Conservation (phyloP, 257 asterid species). For the Jasminum sambac region DNA sequence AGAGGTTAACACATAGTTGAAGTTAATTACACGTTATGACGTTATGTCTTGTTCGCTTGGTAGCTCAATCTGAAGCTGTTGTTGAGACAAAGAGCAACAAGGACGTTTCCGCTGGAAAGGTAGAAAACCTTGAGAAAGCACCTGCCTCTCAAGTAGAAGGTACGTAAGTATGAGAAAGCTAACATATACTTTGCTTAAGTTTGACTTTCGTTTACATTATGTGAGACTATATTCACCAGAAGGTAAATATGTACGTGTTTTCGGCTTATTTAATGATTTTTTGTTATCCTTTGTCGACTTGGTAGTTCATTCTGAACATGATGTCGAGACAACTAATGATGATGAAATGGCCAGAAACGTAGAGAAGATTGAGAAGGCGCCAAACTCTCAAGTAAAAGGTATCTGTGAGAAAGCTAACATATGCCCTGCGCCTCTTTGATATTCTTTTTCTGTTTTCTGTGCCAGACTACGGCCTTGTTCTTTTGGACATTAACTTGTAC, state of each 20-base stretch:
- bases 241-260: not conserved
- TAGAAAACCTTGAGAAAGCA: constrained; percentile 42
- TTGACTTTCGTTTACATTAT: constrained; percentile 1
- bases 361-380: constrained; percentile 43
- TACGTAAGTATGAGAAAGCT: constrained; percentile 28
- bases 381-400: constrained; percentile 52
- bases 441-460: not conserved
- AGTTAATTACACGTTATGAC: not conserved
- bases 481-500: too few relatives aligned
- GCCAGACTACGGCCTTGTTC: constrained; percentile 7
- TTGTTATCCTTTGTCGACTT: constrained; percentile 15
- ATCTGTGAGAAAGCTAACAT: constrained; percentile 15
- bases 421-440: not conserved
- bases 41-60: constrained; percentile 15
- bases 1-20: not conserved
- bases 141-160: constrained; percentile 48
- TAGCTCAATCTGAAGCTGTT: constrained; percentile 45
- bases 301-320: constrained; percentile 44
- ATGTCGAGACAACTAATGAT: constrained; percentile 33
- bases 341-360: constrained; percentile 26
- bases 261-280: not conserved
- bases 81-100: constrained; percentile 32
- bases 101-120: constrained; percentile 27
- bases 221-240: not conserved
- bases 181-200: not conserved